Evolutionary conservation across 805 yeast genomes (phyloP).

Genomic region (Barnettozyma vustinii): DNA sequence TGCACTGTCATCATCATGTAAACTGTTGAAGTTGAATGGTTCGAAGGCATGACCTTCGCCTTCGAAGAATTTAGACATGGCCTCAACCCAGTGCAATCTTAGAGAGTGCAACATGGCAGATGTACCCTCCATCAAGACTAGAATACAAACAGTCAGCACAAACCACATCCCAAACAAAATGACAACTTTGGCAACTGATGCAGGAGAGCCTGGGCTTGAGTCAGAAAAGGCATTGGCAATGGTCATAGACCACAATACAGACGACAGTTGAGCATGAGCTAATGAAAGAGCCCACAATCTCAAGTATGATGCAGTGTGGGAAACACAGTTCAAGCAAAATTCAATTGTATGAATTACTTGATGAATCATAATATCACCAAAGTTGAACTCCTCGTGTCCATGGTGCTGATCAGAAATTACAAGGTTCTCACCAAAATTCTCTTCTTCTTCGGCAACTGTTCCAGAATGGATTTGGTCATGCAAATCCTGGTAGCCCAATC

Average conservation of each 20-base stretch:
- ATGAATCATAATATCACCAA: constrained; percentile 95
- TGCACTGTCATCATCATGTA: constrained; percentile 3
- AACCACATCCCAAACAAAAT: constrained; percentile 93
- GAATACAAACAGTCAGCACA: constrained; percentile 78
- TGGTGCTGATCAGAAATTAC: constrained; percentile 29
- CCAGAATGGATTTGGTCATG: constrained; percentile 29
- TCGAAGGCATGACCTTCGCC: constrained; percentile 92
- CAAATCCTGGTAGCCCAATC: constrained; percentile 46
- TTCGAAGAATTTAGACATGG: constrained; percentile 96
- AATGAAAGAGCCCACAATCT: constrained; percentile 97
- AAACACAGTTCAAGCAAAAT: constrained; percentile 93
- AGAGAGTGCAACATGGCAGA: constrained; percentile 98
- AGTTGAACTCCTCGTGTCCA: constrained; percentile 46
- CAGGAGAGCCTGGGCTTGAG: constrained; percentile 38
- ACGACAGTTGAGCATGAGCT: constrained; percentile 95
- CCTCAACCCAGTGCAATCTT: constrained; percentile 98
- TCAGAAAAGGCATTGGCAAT: constrained; percentile 68
- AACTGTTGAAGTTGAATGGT: constrained; percentile 67
- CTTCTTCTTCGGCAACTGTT: constrained; percentile 32
- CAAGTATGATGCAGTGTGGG: constrained; percentile 96
- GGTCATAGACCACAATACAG: constrained; percentile 94
- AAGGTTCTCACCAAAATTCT: constrained; percentile 46
- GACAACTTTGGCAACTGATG: constrained; percentile 72
- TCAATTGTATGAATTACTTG: constrained; percentile 98
- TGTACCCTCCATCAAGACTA: constrained; percentile 97